A percentile compares a stretch with the other conserved stretches of the same genome.
Conservation (phyloP, 148 eudicot species). For the Rhododendron mucronatum region DNA sequence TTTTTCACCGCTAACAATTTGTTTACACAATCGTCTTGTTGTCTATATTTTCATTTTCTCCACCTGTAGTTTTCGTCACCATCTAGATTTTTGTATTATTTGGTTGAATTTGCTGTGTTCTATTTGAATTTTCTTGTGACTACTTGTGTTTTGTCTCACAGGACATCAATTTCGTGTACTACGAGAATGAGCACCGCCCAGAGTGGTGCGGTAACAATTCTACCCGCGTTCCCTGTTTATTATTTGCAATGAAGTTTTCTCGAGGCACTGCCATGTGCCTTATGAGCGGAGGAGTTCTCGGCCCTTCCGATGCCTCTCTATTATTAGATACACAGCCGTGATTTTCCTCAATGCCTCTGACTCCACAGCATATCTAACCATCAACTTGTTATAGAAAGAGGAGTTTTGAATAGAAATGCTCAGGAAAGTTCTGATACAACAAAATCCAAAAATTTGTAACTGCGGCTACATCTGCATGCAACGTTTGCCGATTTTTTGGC, state of each 20-base stretch:
- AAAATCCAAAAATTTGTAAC: not conserved
- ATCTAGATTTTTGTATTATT: not conserved
- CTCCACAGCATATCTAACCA: not conserved
- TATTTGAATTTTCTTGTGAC: not conserved
- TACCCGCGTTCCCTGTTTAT: slow-evolving; percentile 65
- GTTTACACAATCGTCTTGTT: not conserved
- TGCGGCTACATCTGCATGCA: not conserved
- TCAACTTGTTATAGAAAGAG: not conserved
- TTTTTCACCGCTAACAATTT: not conserved
- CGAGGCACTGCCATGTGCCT: slow-evolving; percentile 84
- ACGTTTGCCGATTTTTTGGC: no score
- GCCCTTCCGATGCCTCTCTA: slow-evolving; percentile 30
- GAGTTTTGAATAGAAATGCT: not conserved
- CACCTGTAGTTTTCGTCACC: not conserved
- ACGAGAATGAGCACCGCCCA: slow-evolving; percentile 69
- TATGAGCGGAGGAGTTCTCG: slow-evolving; percentile 53
- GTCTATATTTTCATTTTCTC: not conserved
- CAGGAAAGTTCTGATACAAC: not conserved
- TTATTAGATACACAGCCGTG: slow-evolving; percentile 20
- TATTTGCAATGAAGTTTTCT: slow-evolving; percentile 87
- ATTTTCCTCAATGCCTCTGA: slow-evolving; percentile 4
- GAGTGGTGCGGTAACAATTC: slow-evolving; percentile 90
- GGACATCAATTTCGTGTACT: slow-evolving; percentile 71
- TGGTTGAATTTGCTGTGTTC: not conserved
- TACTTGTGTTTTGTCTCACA: slow-evolving; percentile 21